Base-by-base conservation (phyloP, 148 eudicot genomes). In the Vaccinium corymbosum region DNA sequence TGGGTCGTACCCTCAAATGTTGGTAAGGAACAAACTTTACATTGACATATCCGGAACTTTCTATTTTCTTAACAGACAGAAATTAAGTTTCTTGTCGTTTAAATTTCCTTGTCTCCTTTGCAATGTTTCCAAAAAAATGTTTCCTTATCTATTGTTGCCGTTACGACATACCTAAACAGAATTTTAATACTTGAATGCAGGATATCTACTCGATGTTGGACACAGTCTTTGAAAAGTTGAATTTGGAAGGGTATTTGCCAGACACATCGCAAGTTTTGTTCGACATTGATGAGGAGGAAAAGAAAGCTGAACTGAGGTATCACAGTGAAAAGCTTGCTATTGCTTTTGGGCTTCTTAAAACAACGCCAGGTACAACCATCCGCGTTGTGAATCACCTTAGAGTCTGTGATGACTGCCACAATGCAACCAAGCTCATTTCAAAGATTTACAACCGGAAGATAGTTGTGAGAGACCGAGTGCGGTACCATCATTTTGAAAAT, bases 281-380 rank as follows among this genome's bases (percentile, higher is more conserved):
- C 46, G 87, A 87, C 53, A 85, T 89, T 1, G 83, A 86, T 62
- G 89, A 87, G 81, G 89, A 85, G 42, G 89, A 84, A 68, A 89
- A 85, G 80, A 88, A 89, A 74, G 85, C 83, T 57, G 84, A 77
- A 42, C 74, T 89, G 3, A 73, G 83, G 85, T 85, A 84, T 75
- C 91, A 89, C 57, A 89, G 91, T 76, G 91, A 89, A 79, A 87
- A 87, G 84, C 83, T 89, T 29, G 91, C 91, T 7, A 89, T 87
- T 59, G 86, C 91, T n/a, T 89, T 87, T 53, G 91, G 89, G 80
- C 82, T 87, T 6, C 71, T 89, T 7, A 85, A 84, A 5, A 84
- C 89, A n/a, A 52, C 71, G 12, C 82, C 88, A 0, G 88, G 88
- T 32, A 76, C 80, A 49, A 85, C 86, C 2, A 87, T 89, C 22